phyloP scores from a whole-genome alignment of 495 filamentous ascomycete genomes.

The Penicillium pulvis region DNA sequence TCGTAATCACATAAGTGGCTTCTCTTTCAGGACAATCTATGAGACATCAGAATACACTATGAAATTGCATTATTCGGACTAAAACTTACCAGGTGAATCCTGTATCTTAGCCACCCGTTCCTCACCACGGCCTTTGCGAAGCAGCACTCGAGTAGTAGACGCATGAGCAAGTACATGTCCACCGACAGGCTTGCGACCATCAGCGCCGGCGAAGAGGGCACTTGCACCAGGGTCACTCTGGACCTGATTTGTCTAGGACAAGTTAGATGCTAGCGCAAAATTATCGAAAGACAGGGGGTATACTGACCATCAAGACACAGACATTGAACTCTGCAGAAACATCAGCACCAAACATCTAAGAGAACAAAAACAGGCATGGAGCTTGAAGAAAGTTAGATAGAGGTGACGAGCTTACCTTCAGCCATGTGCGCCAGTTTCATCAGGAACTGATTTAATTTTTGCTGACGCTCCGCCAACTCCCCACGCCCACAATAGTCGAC shows the following conservation, averaged over 20 bases:
- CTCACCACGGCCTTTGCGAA: slow-evolving; percentile 77
- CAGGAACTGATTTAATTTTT: slow-evolving; percentile 73
- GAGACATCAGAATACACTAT: slow-evolving; percentile 9
- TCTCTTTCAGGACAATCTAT: slow-evolving; percentile 74
- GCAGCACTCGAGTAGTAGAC: slow-evolving; percentile 70
- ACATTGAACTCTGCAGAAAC: slow-evolving; percentile 68
- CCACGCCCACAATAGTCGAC: slow-evolving; percentile 76
- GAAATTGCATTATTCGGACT: background rate
- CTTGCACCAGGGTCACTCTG: slow-evolving; percentile 80
- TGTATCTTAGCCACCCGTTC: slow-evolving; percentile 80
- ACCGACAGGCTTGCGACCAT: slow-evolving; percentile 74
- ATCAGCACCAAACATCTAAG: background rate
- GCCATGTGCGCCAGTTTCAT: slow-evolving; percentile 72
- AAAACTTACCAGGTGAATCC: slow-evolving; percentile 66
- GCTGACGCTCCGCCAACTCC: slow-evolving; percentile 75
- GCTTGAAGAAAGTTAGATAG: too few species aligned
- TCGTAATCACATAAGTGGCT: slow-evolving; percentile 78
- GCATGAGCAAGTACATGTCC: slow-evolving; percentile 82
- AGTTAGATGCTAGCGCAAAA: background rate
- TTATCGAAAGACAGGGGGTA: background rate
- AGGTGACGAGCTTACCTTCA: slow-evolving; percentile 51
- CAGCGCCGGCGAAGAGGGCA: slow-evolving; percentile 76
- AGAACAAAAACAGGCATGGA: too few species aligned
- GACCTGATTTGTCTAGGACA: slow-evolving; percentile 71
- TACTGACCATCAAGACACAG: slow-evolving; percentile 67